Conservation (phyloP, 148 eudicot genomes). For the Fagopyrum homotropicum region DNA sequence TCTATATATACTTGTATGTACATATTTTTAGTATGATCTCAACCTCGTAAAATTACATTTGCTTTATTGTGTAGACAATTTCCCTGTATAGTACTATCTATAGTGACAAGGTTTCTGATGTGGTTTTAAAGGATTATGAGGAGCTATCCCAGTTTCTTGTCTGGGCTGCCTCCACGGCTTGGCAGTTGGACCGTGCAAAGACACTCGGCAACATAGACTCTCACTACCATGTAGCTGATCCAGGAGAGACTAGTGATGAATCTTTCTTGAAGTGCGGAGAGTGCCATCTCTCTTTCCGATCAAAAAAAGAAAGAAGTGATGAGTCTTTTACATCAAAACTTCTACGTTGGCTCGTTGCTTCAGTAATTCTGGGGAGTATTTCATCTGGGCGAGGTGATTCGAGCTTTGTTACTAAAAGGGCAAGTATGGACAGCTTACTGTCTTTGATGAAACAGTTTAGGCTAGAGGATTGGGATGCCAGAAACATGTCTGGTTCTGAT, state of each 20-base stretch:
- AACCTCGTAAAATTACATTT: background rate
- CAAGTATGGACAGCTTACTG: conserved; percentile 32
- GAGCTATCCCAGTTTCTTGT: conserved; percentile 51
- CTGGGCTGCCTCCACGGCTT: conserved; percentile 73
- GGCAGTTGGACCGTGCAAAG: conserved; percentile 31
- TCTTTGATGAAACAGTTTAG: conserved; percentile 32
- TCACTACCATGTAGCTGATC: conserved; percentile 9
- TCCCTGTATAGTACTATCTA: background rate
- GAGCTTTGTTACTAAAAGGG: conserved; percentile 16
- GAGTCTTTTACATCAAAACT: conserved; percentile 58
- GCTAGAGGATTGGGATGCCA: conserved; percentile 21
- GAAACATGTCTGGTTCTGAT: conserved; percentile 26
- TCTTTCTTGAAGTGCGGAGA: conserved; percentile 4
- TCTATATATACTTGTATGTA: background rate
- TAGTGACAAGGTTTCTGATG: background rate
- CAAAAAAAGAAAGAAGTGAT: conserved; percentile 10
- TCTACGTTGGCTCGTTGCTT: conserved; percentile 80
- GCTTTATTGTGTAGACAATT: background rate
- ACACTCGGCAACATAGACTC: conserved; percentile 19
- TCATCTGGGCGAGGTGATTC: conserved; percentile 24
- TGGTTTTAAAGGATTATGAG: conserved; percentile 44
- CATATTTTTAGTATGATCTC: background rate
- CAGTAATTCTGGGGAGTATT: conserved; percentile 46
- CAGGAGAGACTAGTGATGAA: conserved; percentile 31
- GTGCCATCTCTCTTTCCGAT: too few relatives aligned